Base-by-base conservation (phyloP, 176 grass and related monocot genomes). In the Phoenix roebelenii region DNA sequence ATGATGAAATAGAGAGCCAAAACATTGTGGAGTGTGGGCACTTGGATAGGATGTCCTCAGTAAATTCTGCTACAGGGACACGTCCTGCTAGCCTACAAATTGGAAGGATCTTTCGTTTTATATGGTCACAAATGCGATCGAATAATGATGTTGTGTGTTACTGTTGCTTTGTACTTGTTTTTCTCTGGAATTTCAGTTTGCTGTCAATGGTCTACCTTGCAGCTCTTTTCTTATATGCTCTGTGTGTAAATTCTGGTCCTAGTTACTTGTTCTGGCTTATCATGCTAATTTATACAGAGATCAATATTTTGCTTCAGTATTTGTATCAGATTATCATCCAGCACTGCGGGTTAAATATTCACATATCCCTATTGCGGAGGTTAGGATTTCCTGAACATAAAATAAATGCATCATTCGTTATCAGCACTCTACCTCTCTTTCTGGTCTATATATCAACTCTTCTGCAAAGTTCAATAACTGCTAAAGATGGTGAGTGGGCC, bases 111-210 rank as follows among this genome's bases (percentile, higher is more conserved):
- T 86, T 96, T 60, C 35, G 62, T 49, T 89, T 84, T 66, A 85
- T 96, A 75, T 90, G 86, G 92, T 90, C 85, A 55, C 86, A 85
- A 65, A 96, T 96, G 92, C 80, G 92, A 29, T 79, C 86, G 72
- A 96, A 96, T 77, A 90, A 96, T 51, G 92, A 96, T 74, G 83
- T 89, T 72, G 92, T 96, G 74, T 96, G 92, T 77, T 96, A 96
- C 63, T 90, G 92, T 69, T 96, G 83, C 55, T 96, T 96, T 72
- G 22, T 96, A 61, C 53, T 96, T 58, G 83, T 96, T 64, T 96
- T 96, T 63, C 56, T 96, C 18, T 96, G 92, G 92, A 96, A 96
- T 82, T 96, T 90, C 62, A 96, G 92, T 76, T 85, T 96, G 66
- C 72, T 90, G 54, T 96, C 92, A 19, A 96, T 96, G 92, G 69